Evolutionary conservation across 2,329 filamentous ascomycete species (phyloP), one percentile per base, ranked within the genome.

Genomic region (Botryotinia globosa): DNA sequence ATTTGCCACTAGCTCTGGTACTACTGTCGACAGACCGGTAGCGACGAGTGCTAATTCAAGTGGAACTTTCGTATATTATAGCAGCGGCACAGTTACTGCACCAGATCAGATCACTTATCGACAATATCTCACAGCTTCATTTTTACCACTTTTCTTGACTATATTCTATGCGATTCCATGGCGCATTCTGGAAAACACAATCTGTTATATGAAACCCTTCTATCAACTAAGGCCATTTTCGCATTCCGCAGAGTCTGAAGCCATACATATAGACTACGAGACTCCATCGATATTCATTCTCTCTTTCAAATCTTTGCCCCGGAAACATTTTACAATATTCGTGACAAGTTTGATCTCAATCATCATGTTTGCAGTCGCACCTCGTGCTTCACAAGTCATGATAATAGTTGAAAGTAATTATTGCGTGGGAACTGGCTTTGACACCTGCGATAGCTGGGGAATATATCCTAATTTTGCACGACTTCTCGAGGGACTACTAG

Each of bases 31-130:
- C 20, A 61, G 48, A 20, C 67, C 56, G 1, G 39, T 62, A 48
- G 32, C 68, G 18, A 70, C 58, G n/a, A 61, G 56, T 39, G 68
- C 44, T 4, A 63, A 70, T 51, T 70, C 68, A 29, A 70, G 54
- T 10, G 68, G 58, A 48, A 70, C 44, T 51, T 62, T 37, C 25
- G 8, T 70, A 32, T 62, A 62, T 32, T 16, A 70, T 9, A 44
- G 14, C 32, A n/a, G 45, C 34, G 42, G 42, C 14, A 22, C 3
- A 14, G 16, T 62, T 29, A 62, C 58, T 7, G 39, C 68, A 18
- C 32, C 58, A 22, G 12, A n/a, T 51, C 39, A 62, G 25, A 63
- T 63, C 32, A 48, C 68, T 6, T 29, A 48, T n/a, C 56, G 25
- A 37, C 39, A 70, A 42, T 70, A 70, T 48, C 68, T 70, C 29